Evolutionary conservation across 2,329 filamentous ascomycete genomes (phyloP).

Genomic region (Fusarium papillatum): DNA sequence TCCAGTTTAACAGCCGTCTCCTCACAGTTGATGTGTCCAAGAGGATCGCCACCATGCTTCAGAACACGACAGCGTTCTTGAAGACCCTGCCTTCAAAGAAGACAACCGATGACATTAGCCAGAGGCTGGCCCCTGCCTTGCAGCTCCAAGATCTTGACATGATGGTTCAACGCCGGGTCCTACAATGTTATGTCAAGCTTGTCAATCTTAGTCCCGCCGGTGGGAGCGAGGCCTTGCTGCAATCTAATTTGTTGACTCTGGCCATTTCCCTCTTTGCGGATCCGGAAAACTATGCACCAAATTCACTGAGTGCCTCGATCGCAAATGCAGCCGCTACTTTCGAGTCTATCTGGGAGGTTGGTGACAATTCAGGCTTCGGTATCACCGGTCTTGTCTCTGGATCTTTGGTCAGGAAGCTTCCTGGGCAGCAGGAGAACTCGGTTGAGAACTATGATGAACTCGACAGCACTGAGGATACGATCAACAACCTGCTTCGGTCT

Average conservation of each 20-base stretch:
- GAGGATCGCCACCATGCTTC: slow-evolving; percentile 92
- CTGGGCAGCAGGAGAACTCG: slow-evolving; percentile 73
- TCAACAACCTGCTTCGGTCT: slow-evolving; percentile 73
- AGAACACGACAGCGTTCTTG: slow-evolving; percentile 93
- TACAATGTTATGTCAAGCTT: slow-evolving; percentile 95
- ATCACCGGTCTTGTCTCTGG: slow-evolving; percentile 88
- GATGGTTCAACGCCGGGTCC: slow-evolving; percentile 92
- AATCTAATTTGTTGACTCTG: slow-evolving; percentile 91
- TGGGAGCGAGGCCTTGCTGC: slow-evolving; percentile 86
- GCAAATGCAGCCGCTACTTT: slow-evolving; percentile 91
- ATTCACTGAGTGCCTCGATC: slow-evolving; percentile 90
- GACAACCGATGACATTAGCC: slow-evolving; percentile 86
- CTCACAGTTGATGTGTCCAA: slow-evolving; percentile 96
- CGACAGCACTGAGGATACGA: slow-evolving; percentile 72
- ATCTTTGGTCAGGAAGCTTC: slow-evolving; percentile 78
- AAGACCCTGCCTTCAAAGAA: slow-evolving; percentile 87
- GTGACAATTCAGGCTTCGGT: slow-evolving; percentile 95
- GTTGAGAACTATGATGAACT: slow-evolving; percentile 62
- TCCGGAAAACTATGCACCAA: slow-evolving; percentile 88
- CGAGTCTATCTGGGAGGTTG: slow-evolving; percentile 95
- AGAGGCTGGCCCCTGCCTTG: slow-evolving; percentile 85
- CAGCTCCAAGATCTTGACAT: slow-evolving; percentile 92
- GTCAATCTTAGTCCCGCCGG: slow-evolving; percentile 90
- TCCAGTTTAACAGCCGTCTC: slow-evolving; percentile 93
- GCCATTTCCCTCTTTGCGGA: slow-evolving; percentile 95